A percentile compares a stretch with the other conserved stretches of the same genome.
phyloP scores from a whole-genome alignment of 2,329 filamentous ascomycete species.

The Fonsecaea pugnacius region DNA sequence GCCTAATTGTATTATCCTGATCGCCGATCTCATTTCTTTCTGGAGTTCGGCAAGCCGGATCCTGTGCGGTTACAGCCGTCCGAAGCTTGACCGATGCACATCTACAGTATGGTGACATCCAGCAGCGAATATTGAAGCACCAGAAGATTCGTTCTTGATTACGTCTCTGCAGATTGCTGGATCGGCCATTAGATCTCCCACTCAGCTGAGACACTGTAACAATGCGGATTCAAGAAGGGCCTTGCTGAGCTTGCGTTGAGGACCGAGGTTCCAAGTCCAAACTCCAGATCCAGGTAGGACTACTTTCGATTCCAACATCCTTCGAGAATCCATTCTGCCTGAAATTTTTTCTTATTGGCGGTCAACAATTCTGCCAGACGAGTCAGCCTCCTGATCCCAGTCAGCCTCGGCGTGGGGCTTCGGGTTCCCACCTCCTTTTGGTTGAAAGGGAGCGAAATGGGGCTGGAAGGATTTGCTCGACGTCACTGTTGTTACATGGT shows the following conservation, averaged over 20 bases:
- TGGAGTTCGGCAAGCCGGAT: not conserved
- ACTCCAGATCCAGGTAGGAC: too few species aligned
- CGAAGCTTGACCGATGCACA: not conserved
- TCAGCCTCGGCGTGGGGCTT: not conserved
- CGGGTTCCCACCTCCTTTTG: not conserved
- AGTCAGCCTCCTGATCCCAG: not conserved
- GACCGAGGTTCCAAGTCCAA: too few species aligned
- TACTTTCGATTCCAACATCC: too few species aligned
- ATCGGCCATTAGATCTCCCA: not conserved
- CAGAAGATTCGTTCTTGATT: not conserved
- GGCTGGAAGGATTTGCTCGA: not conserved
- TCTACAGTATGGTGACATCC: not conserved
- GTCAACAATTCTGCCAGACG: not conserved
- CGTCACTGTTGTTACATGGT: not conserved
- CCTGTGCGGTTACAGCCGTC: conserved; percentile 1
- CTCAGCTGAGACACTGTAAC: not conserved
- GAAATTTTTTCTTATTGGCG: not conserved
- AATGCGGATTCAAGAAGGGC: not conserved
- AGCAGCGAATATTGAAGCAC: not conserved
- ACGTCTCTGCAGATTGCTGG: not conserved
- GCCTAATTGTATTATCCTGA: not conserved
- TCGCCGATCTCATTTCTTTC: not conserved
- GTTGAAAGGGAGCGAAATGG: not conserved
- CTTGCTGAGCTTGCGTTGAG: too few species aligned
- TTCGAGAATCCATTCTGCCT: too few species aligned